Conservation (phyloP, 352 stramenopile species). For the Blastocystis sp. region DNA sequence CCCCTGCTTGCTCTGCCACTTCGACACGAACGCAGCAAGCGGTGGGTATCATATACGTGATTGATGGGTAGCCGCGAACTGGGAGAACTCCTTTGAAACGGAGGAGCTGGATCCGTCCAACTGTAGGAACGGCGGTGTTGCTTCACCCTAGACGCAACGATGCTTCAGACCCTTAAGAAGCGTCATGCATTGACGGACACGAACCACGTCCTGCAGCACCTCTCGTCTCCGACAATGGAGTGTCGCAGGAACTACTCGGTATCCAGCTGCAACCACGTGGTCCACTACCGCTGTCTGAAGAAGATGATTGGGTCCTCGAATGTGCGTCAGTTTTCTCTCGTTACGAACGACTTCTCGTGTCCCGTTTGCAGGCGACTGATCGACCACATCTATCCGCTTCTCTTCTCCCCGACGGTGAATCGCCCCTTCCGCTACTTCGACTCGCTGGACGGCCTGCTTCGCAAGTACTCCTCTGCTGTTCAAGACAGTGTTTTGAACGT, state of each 20-base stretch:
- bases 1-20: background rate
- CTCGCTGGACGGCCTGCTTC: no score
- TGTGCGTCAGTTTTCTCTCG: no score
- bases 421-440: background rate
- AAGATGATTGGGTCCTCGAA: no score
- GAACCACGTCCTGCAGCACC: no score
- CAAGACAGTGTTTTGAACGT: background rate
- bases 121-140: no score
- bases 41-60: background rate
- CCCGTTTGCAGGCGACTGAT: conserved; percentile 1
- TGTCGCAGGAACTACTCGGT: background rate
- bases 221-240: background rate
- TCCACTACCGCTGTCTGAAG: conserved; percentile 12
- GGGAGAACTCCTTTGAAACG: background rate
- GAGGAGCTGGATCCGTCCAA: no score
- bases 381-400: background rate
- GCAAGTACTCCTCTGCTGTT: background rate
- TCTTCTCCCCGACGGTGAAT: background rate
- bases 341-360: background rate
- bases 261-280: conserved; percentile 1
- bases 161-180: no score
- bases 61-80: background rate
- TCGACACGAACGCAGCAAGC: background rate
- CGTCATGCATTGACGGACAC: no score
- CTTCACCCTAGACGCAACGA: no score